phyloP scores from a whole-genome alignment of 345 rosid species.

The Salix udensis region DNA sequence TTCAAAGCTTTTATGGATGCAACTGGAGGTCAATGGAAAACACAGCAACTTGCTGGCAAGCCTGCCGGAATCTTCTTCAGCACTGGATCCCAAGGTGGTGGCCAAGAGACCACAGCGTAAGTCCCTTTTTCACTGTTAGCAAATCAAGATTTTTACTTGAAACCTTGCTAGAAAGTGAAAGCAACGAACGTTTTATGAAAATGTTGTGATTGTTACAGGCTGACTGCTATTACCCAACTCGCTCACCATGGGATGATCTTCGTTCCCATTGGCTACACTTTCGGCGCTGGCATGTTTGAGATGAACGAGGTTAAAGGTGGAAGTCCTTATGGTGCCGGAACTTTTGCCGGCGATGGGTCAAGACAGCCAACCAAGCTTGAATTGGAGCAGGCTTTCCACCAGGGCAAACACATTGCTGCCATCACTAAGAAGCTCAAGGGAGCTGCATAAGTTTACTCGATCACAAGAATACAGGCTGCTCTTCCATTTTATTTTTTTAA shows the following conservation, averaged over 20 bases:
- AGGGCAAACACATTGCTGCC: slow-evolving; percentile 80
- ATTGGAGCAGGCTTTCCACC: slow-evolving; percentile 88
- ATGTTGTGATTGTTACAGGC: slow-evolving; percentile 32
- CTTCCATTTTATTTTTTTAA: slow-evolving; percentile 12
- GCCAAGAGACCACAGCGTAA: slow-evolving; percentile 95
- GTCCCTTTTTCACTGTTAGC: slow-evolving; percentile 12
- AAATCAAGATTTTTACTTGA: not conserved
- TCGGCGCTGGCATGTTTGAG: slow-evolving; percentile 97
- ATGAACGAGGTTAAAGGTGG: slow-evolving; percentile 92
- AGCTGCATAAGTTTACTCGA: slow-evolving; percentile 29
- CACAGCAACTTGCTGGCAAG: slow-evolving; percentile 88
- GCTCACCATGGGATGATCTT: slow-evolving; percentile 93
- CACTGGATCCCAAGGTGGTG: slow-evolving; percentile 99
- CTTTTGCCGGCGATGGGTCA: slow-evolving; percentile 86
- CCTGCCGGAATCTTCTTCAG: slow-evolving; percentile 94
- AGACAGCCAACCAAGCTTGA: slow-evolving; percentile 80
- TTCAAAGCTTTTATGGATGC: slow-evolving; percentile 90
- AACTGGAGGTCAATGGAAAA: slow-evolving; percentile 89
- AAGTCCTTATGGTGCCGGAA: slow-evolving; percentile 92
- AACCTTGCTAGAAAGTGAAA: not conserved
- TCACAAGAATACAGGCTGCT: slow-evolving; percentile 3
- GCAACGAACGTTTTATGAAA: not conserved
- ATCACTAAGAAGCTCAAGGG: slow-evolving; percentile 90
- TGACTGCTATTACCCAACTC: slow-evolving; percentile 95
- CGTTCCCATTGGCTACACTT: slow-evolving; percentile 89